A percentile compares a stretch with the other conserved stretches of the same genome.
Evolutionary conservation across 257 asterid species (phyloP).

Genomic region (Nicotiana paniculata): DNA sequence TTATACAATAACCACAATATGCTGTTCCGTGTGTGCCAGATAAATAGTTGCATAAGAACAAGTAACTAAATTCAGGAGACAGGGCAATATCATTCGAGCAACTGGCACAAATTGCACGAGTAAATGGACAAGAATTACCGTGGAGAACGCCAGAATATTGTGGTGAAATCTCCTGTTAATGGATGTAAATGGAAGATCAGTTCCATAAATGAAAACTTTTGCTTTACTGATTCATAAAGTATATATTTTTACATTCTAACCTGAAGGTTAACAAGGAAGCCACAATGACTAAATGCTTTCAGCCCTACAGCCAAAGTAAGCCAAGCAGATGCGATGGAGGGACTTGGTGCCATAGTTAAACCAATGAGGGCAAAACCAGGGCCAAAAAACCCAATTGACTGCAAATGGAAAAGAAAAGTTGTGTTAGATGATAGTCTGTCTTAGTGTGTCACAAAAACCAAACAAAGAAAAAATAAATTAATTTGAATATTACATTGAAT

Average conservation of each 20-base stretch:
- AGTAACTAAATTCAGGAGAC: not conserved
- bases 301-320: slow-evolving; percentile 91
- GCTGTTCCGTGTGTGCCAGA: not conserved
- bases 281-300: slow-evolving; percentile 92
- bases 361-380: slow-evolving; percentile 76
- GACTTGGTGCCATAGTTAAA: slow-evolving; percentile 71
- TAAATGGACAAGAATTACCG: slow-evolving; percentile 38
- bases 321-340: slow-evolving; percentile 83
- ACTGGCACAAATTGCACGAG: not conserved
- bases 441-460: not conserved
- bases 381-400: slow-evolving; percentile 89
- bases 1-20: not conserved
- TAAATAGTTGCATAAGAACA: not conserved
- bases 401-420: slow-evolving; percentile 12
- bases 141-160: slow-evolving; percentile 92
- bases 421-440: slow-evolving; percentile 7
- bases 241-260: slow-evolving; percentile 29
- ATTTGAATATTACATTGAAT: not conserved
- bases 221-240: slow-evolving; percentile 15
- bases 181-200: slow-evolving; percentile 15
- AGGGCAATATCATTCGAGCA: not conserved
- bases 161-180: slow-evolving; percentile 85
- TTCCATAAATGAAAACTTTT: slow-evolving; percentile 10
- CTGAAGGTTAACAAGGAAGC: slow-evolving; percentile 98
- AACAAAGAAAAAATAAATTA: not conserved